Base-by-base conservation (phyloP, 139 green algal species). In the Haematococcus lacustris region DNA sequence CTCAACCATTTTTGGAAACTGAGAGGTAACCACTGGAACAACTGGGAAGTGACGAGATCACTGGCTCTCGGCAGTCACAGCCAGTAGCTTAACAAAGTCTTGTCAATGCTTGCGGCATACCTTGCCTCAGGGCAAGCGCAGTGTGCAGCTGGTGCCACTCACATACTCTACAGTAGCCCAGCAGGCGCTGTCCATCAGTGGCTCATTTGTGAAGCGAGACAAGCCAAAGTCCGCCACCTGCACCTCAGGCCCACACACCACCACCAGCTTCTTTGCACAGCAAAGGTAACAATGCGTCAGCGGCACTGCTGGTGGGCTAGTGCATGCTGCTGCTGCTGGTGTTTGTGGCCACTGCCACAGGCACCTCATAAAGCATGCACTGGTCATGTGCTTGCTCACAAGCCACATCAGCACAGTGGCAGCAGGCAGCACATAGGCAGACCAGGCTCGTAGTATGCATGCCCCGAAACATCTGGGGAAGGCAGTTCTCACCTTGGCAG, bases 221-320 rank as follows among this genome's bases (percentile, higher is more conserved):
- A 79, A 68, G 0, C 74, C 74, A 59, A 79, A 79, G 60, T 79
- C 74, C 28, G 74, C 66, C 7, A 76, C 71, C 70, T 75, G 57
- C 3, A 28, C 33, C 25, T 37, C 6, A 69, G 7, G 35, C 3
- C 3, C 6, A 3, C 21, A 53, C 6, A 69, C 23, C 57, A 35
- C 21, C 23, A 33, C 21, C 23, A 33, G 21, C 25, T 30, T 17
- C 57, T 33, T 37, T 6, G 25, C 23, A 13, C 28, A 33, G 23
- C 5, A 30, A 64, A 17, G 6, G 57, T 30, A 17, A 13, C 23
- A 34, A 34, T 33, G 28, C 57, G 6, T 37, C 57, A 17, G 23
- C 57, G 6, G 5, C 21, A 28, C 13, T 30, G 57, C 25, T 35
- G 4, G 64, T 35, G 32, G 37, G 25, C 4, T 35, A n/a, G 64